phyloP scores from a whole-genome alignment of 768 basidiomycete genomes.

The Lactifluus subvellereus region DNA sequence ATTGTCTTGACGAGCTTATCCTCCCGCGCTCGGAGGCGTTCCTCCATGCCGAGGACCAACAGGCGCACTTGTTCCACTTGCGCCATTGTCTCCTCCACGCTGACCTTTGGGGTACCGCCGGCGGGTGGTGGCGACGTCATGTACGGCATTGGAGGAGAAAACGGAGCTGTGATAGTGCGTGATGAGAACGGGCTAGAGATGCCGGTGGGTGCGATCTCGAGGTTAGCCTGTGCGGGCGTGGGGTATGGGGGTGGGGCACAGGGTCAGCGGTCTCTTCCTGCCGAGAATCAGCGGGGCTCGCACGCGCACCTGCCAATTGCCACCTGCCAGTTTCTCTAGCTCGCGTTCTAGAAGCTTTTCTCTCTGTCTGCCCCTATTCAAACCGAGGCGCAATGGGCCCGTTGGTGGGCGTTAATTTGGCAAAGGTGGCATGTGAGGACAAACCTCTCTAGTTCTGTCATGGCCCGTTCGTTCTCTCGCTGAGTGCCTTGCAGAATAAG shows the following conservation, averaged over 20 bases:
- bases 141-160: slow-evolving; percentile 25
- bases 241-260: slow-evolving; percentile 25
- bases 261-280: neutral
- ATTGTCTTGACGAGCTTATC: slow-evolving; percentile 55
- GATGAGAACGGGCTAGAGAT: slow-evolving; percentile 29
- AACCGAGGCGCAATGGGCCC: neutral
- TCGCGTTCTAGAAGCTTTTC: slow-evolving; percentile 75
- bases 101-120: slow-evolving; percentile 14
- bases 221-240: slow-evolving; percentile 30
- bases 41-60: slow-evolving; percentile 70
- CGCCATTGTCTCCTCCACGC: slow-evolving; percentile 41
- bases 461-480: slow-evolving; percentile 78
- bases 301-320: slow-evolving; percentile 71
- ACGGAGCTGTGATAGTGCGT: slow-evolving; percentile 29
- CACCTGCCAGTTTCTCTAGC: slow-evolving; percentile 61
- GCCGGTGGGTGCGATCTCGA: slow-evolving; percentile 34
- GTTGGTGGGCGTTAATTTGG: neutral
- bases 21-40: slow-evolving; percentile 58
- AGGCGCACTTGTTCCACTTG: slow-evolving; percentile 66
- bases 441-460: slow-evolving; percentile 73
- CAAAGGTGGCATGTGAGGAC: slow-evolving; percentile 20
- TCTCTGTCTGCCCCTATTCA: slow-evolving; percentile 47
- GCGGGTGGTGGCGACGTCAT: neutral
- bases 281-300: neutral
- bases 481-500: slow-evolving; percentile 75